A percentile compares a stretch with the other conserved stretches of the same genome.
Evolutionary conservation across 2,329 filamentous ascomycete genomes (phyloP).

Genomic region (Stenocarpella maydis): DNA sequence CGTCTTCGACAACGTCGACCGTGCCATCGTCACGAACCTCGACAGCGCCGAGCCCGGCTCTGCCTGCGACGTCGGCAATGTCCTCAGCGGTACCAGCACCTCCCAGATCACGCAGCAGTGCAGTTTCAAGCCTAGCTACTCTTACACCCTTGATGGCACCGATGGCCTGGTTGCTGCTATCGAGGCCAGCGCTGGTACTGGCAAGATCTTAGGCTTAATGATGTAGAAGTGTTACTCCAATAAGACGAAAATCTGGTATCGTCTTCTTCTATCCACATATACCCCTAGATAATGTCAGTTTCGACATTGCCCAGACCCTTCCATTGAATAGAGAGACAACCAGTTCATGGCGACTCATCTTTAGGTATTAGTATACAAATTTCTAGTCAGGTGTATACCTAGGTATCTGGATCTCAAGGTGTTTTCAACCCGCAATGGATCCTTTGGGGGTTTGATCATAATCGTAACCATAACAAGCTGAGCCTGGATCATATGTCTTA

Average conservation of each 20-base stretch:
- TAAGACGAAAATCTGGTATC: background rate
- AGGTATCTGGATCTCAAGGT: too few species aligned
- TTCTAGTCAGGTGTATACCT: too few species aligned
- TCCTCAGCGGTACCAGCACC: constrained; percentile 21
- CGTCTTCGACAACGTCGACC: constrained; percentile 28
- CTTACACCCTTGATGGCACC: background rate
- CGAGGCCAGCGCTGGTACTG: constrained; percentile 12
- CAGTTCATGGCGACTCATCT: background rate
- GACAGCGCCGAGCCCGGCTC: constrained; percentile 15
- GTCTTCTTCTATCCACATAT: constrained; percentile 1
- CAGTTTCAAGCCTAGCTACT: background rate
- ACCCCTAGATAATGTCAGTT: background rate
- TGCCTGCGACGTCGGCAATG: constrained; percentile 26
- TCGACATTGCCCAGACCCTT: background rate
- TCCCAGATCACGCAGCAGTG: constrained; percentile 7
- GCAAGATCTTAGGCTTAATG: background rate
- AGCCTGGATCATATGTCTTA: background rate
- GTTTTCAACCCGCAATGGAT: too few species aligned
- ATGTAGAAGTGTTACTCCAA: background rate
- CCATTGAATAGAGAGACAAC: constrained; percentile 1
- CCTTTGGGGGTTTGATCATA: too few species aligned
- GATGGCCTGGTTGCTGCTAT: background rate
- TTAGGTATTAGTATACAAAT: too few species aligned
- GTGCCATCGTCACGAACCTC: constrained; percentile 18
- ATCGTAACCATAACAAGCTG: background rate